Base-by-base conservation (phyloP, 208 protist genomes). In the Porcisia hertigi region DNA sequence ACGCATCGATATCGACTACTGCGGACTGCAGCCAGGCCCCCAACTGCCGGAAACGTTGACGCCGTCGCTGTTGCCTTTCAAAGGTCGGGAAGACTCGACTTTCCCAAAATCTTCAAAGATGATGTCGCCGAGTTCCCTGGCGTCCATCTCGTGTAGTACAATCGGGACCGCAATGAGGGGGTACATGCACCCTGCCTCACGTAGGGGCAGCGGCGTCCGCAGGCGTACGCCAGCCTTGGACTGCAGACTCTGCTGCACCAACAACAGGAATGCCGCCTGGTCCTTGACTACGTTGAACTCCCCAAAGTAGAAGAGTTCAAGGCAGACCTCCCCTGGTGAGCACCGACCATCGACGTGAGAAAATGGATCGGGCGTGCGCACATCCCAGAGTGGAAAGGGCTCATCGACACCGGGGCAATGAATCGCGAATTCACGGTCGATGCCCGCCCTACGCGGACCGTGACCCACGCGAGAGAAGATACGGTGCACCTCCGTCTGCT, bases 141-240 rank as follows among this genome's bases (percentile, higher is more conserved):
- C 88, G 36, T 94, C 87, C 81, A 94, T 79, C 65, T 94, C 90
- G 70, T 85, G 77, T 41, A 94, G 71, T 20, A 94, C 72, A 52
- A 94, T 75, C 2, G 88, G 89, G 47, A 73, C 62, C 14, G 86
- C 90, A 20, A 94, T 82, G 23, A 96, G 87, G 0, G 88, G 92
- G 72, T 94, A 94, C 86, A 94, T 94, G 81, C 92, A 96, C 14
- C 90, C 88, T 16, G 90, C 92, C 79, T 96, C 88, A 11, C 90
- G 86, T 45, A 92, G 76, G 36, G 86, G 75, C 53, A 89, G 66
- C 34, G 88, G 92, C 3, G 84, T 90, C 43, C 75, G 64, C 34
- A 80, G 74, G n/a, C 84, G 81, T 4, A 92, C 83, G 16, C 90
- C 88, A 0, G 75, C 87, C 80, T 87, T 85, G 7, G 76, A 71